Evolutionary conservation across 192 early-diverging fungal genomes (phyloP).

Genomic region (Coemansia javaensis): DNA sequence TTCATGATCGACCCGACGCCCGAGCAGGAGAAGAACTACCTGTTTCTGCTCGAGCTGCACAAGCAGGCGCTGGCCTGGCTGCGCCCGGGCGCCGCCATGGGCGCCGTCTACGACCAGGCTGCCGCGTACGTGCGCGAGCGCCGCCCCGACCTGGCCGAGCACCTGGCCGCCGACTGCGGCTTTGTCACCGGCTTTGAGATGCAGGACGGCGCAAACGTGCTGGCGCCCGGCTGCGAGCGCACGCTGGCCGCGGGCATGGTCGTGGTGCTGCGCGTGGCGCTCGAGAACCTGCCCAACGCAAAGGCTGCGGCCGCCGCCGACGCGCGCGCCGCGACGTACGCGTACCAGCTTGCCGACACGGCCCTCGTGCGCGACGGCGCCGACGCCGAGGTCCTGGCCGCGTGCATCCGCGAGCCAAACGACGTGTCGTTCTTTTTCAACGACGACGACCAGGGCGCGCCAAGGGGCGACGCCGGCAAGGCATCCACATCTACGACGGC

Average conservation of each 20-base stretch:
- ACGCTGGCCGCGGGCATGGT: constrained; percentile 78
- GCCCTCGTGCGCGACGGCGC: constrained; percentile 54
- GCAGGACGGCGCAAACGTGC: constrained; percentile 73
- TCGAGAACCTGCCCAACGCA: constrained; percentile 77
- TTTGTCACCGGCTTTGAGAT: constrained; percentile 93
- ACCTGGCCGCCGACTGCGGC: constrained; percentile 86
- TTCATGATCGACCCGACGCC: constrained; percentile 86
- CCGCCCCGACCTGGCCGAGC: constrained; percentile 77
- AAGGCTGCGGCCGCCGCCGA: constrained; percentile 54
- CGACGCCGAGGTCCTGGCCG: constrained; percentile 23
- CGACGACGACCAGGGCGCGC: constrained; percentile 24
- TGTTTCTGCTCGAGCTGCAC: constrained; percentile 83
- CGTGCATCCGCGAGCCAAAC: constrained; percentile 30
- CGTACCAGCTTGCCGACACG: constrained; percentile 80
- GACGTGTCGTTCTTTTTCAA: constrained; percentile 54
- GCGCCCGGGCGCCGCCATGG: constrained; percentile 68
- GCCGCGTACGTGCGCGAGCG: constrained; percentile 65
- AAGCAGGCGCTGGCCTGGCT: constrained; percentile 65
- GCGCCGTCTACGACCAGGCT: constrained; percentile 71
- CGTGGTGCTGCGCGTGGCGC: constrained; percentile 76
- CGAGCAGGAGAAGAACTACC: constrained; percentile 88
- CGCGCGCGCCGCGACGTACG: constrained; percentile 70
- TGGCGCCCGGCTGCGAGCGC: constrained; percentile 66
- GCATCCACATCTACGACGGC: too few species aligned
- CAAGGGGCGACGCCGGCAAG: constrained; percentile 3